Evolutionary conservation across 2,329 filamentous ascomycete genomes (phyloP), one percentile per base, ranked within the genome.

Genomic region (Clarireedia paspali): DNA sequence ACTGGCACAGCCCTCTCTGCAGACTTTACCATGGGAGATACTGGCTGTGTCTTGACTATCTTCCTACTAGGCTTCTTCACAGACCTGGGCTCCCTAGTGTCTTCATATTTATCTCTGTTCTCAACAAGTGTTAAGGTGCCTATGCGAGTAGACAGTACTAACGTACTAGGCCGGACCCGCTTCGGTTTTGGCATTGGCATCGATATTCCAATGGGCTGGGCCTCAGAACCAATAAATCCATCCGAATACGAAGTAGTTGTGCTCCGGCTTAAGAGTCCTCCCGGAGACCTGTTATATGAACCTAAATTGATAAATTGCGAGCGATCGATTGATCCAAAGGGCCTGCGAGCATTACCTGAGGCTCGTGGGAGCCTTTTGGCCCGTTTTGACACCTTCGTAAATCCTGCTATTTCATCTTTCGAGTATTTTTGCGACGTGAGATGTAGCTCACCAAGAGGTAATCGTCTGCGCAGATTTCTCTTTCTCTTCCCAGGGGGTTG

Each of bases 181-280:
- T 50, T 52, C 24, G 30, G n/a, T 17, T 50, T 50, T 34, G 40
- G 44, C 10, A 58, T n/a, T 15, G 55, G 59, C 64, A 67, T 67
- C 26, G 45, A 53, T 24, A 47, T 39, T 3, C 63, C 65, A n/a
- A 57, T 66, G 3, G 62, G 61, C 12, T 56, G 26, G 15, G 58
- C 60, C 55, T 68, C 66, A 17, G 57, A 54, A 7, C 62, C 64
- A 36, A 63, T 58, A 53, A 68, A 68, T 0, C 66, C 66, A 50
- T 68, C 66, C 1, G 61, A 64, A 27, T 59, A 62, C 7, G 55
- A 59, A 30, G 47, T 47, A 23, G 9, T 53, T 30, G 12, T 23
- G 20, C 20, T 20, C 20, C 20, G 20, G 20, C 20, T 20, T 20
- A 20, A 20, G 27, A 20, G 12, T 7, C 15, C 10, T 9, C 26